Percentiles rank a stretch among this genome's conserved stretches.
phyloP scores from a whole-genome alignment of 1,284 basidiomycete genomes.

The Moesziomyces antarcticus region DNA sequence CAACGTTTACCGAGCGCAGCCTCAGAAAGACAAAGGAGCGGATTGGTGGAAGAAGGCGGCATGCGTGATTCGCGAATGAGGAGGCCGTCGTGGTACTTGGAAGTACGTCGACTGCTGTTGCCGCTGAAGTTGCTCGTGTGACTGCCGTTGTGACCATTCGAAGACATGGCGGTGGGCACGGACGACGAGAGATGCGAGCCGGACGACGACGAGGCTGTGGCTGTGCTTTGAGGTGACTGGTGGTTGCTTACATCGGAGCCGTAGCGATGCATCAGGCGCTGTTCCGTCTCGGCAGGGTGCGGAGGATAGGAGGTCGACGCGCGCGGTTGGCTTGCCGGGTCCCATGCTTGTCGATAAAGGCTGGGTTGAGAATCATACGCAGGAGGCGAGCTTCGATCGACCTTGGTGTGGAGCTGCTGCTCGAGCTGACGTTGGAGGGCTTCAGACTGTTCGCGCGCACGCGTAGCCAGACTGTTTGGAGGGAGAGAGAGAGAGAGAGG shows the following conservation, averaged over 20 bases:
- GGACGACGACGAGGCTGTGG: slow-evolving; percentile 19
- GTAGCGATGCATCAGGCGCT: slow-evolving; percentile 15
- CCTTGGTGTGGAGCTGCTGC: slow-evolving; percentile 9
- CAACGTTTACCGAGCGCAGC: slow-evolving; percentile 48
- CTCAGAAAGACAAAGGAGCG: slow-evolving; percentile 47
- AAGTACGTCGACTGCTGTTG: slow-evolving; percentile 33
- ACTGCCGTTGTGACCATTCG: slow-evolving; percentile 18
- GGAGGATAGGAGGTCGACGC: slow-evolving; percentile 6
- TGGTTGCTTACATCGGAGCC: slow-evolving; percentile 44
- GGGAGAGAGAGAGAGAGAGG: background rate
- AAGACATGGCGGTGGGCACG: slow-evolving; percentile 19
- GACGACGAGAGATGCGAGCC: slow-evolving; percentile 27
- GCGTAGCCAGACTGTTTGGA: slow-evolving; percentile 32
- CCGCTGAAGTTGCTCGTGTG: slow-evolving; percentile 20
- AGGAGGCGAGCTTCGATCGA: slow-evolving; percentile 20
- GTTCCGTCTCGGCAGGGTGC: slow-evolving; percentile 3
- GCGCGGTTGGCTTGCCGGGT: slow-evolving; percentile 4
- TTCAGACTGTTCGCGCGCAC: slow-evolving; percentile 40
- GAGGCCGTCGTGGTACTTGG: slow-evolving; percentile 48
- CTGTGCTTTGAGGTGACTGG: slow-evolving; percentile 33
- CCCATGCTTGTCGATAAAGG: slow-evolving; percentile 22
- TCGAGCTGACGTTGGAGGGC: slow-evolving; percentile 34
- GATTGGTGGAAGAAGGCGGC: slow-evolving; percentile 48
- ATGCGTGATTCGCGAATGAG: slow-evolving; percentile 44
- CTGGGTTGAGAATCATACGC: slow-evolving; percentile 4